phyloP scores from a whole-genome alignment of 495 filamentous ascomycete genomes.

The Immersiella caudata region DNA sequence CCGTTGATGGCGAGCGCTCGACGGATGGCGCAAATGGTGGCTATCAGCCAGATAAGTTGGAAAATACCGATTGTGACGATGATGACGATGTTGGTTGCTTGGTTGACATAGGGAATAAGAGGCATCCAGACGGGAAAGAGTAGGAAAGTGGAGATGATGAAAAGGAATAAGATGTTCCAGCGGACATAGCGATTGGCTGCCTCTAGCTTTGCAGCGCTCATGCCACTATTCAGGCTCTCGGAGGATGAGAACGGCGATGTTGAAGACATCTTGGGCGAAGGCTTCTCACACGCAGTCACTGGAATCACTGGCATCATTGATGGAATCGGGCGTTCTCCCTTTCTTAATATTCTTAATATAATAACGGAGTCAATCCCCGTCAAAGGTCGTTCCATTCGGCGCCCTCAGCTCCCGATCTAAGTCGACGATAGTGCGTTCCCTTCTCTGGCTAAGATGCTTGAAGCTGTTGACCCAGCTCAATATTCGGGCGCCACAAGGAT shows the following conservation, averaged over 20 bases:
- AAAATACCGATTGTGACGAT: constrained; percentile 13
- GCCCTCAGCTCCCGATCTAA: no score
- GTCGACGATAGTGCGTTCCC: no score
- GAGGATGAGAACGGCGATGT: not conserved
- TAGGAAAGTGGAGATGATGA: constrained; percentile 11
- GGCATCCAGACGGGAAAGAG: constrained; percentile 18
- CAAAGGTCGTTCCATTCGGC: no score
- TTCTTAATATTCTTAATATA: no score
- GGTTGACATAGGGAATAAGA: constrained; percentile 15
- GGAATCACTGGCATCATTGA: not conserved
- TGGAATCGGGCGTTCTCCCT: not conserved
- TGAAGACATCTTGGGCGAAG: constrained; percentile 8
- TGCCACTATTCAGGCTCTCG: not conserved
- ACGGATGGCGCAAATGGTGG: constrained; percentile 18
- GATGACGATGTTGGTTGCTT: constrained; percentile 16
- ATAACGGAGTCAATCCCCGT: no score
- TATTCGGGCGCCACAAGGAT: no score
- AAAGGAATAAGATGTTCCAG: constrained; percentile 10
- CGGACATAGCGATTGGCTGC: constrained; percentile 16
- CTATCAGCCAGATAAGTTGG: constrained; percentile 17
- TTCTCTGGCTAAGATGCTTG: no score
- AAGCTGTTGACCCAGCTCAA: no score
- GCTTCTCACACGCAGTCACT: no score
- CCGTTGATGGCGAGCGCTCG: constrained; percentile 14
- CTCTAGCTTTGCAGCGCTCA: not conserved